Base-by-base conservation (phyloP, 768 basidiomycete species). In the Termitomyces sp. region DNA sequence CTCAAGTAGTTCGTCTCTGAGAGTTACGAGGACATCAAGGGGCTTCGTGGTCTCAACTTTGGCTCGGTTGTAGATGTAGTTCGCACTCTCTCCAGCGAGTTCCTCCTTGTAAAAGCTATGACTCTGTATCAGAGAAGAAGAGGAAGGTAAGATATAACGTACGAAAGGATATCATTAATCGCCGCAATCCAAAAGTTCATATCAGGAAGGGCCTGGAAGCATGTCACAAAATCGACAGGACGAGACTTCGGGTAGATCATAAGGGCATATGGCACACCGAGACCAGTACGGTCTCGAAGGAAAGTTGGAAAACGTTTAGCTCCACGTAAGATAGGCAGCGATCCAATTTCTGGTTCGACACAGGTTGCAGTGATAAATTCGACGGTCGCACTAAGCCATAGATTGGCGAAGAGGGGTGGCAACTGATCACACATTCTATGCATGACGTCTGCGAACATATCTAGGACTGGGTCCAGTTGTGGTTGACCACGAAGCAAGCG, bases 81-180 rank as follows among this genome's bases (percentile, higher is more conserved):
- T 61, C 5, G 23, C 48, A 2, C 32, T 56, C 32, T 63, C 61
- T 7, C 61, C 63, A 2, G 50, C 60, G 4, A 64, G 54, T 25
- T 63, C 60, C 40, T 64, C 61, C 23, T 64, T 64, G 31, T 59
- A 56, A 32, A 59, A 63, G 3, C 61, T 63, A 25, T 1, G 11
- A 29, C 13, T 32, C 15, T 16, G 16, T 16, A 36, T 36, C 13
- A 36, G 16, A 36, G 6, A 42, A 1, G 18, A 13, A n/a, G 2
- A 20, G 22, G 20, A 2, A 42, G 18, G 41, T 13, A 6, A 11
- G 20, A 15, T 15, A 23, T 0, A 22, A 42, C 20, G 41, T 42
- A 23, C 41, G 41, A 42, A n/a, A n/a, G n/a, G n/a, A n/a, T n/a
- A n/a, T n/a, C n/a, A n/a, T n/a, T n/a, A n/a, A n/a, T n/a, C n/a